These are phyloP conservation scores for Skeletonema grethae DNA, from an alignment of 108 stramenopile species.

Conservation along the genomic window DNA sequence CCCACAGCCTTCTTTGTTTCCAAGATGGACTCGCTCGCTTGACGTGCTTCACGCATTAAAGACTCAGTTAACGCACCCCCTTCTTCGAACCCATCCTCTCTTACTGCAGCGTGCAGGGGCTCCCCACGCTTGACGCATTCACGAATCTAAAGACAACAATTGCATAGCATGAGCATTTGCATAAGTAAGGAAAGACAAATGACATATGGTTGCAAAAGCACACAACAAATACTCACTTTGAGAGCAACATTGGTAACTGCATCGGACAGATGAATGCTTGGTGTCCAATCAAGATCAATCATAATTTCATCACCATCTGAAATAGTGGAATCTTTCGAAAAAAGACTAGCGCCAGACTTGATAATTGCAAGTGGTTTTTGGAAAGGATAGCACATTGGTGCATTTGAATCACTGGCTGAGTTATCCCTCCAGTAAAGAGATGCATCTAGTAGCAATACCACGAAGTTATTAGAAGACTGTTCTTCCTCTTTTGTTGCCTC, in stretches of 20 bases:
- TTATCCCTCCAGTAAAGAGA: slow-evolving; percentile 62
- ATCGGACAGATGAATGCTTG: slow-evolving; percentile 81
- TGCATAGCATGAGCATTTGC: too few relatives aligned
- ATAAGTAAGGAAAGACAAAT: too few relatives aligned
- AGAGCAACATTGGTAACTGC: slow-evolving; percentile 84
- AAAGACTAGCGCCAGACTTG: slow-evolving; percentile 55
- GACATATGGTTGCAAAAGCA: too few relatives aligned
- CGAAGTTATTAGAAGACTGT: neutral
- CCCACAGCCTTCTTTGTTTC: slow-evolving; percentile 49
- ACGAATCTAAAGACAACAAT: slow-evolving; percentile 40
- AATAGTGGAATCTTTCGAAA: slow-evolving; percentile 71
- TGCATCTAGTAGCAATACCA: slow-evolving; percentile 68
- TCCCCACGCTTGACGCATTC: slow-evolving; percentile 77
- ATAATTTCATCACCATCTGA: slow-evolving; percentile 63
- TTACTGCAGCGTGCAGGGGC: slow-evolving; percentile 61
- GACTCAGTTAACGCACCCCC: slow-evolving; percentile 36
- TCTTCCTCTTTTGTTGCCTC: neutral
- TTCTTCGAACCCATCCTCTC: slow-evolving; percentile 31
- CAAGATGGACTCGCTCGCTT: slow-evolving; percentile 36
- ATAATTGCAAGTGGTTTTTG: slow-evolving; percentile 70
- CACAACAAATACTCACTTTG: slow-evolving; percentile 25
- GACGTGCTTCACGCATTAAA: slow-evolving; percentile 36
- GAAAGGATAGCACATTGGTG: slow-evolving; percentile 75
- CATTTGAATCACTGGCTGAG: slow-evolving; percentile 43
- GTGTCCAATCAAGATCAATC: slow-evolving; percentile 90